Conservation (phyloP, 306 rosid species). For the barrel medic (Medicago truncatula) region MtrunA17r5.0-ANR NC_053049.1:10495001-10495500, state of each 20-base stretch:
- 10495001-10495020: conserved; percentile 27
- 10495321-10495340: conserved; percentile 88
- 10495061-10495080: no score
- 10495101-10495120: no score
- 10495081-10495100: no score
- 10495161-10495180: no score
- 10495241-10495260: conserved; percentile 92
- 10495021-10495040: conserved; percentile 27
- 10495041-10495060: no score
- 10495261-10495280: conserved; percentile 76
- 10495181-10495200: background rate
- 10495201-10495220: conserved; percentile 59
- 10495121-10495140: no score
- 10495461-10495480: conserved; percentile 13
- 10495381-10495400: conserved; percentile 1
- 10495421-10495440: conserved; percentile 21
- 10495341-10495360: conserved; percentile 37
- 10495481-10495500: conserved; percentile 30
- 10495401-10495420: conserved; percentile 16
- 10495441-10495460: conserved; percentile 10
- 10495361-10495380: conserved; percentile 15
- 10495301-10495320: conserved; percentile 64
- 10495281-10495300: conserved; percentile 73
- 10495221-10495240: conserved; percentile 92
- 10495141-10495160: no score